Evolutionary conservation across 352 stramenopile genomes (phyloP), one percentile per base, ranked within the genome.

Genomic region (Phytophthora multivora): DNA sequence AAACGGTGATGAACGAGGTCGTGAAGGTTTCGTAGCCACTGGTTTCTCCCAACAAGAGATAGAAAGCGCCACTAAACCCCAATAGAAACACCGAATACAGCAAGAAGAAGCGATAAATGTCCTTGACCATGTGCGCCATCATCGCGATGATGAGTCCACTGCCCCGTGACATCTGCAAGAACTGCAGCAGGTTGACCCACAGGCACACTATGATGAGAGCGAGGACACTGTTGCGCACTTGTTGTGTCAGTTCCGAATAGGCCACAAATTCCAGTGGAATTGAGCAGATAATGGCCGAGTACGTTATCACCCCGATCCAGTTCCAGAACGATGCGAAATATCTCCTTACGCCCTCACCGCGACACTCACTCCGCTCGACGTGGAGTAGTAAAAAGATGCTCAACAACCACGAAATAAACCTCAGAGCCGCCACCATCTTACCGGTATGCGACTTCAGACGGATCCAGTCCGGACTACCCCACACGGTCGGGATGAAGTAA

Each of bases 1-100:
- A 89, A 11, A 90, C 80, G 0, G 80, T 86, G 60, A 90, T 83
- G 50, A 92, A 90, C 5, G 80, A 48, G 45, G 75, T 81, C 4
- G 72, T 77, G 33, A 87, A 85, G 50, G 53, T 87, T 49, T 90
- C 79, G 41, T 82, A 88, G 21, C 80, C 80, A 11, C 42, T 58
- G 12, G 69, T 77, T 26, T 76, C 79, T 4, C 83, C 77, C 18
- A 92, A 46, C n/a, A 92, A 46, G 19, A 89, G 69, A 57, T 88
- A 92, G 39, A 90, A 92, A 5, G 80, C 82, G 18, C 80, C 83
- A 42, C 75, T 90, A 47, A 89, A 89, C 39, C 80, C 80, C 18
- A 87, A 73, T 30, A 89, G 67, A 55, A 92, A 92, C 4, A 90
- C 80, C 1, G 68, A 76, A 57, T 90, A 92, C 16, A 92, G 71